Percentiles rank a stretch among this genome's conserved stretches.
Evolutionary conservation across 371 early-diverging fungal genomes (phyloP).

Genomic region (Entomophthora muscae): DNA sequence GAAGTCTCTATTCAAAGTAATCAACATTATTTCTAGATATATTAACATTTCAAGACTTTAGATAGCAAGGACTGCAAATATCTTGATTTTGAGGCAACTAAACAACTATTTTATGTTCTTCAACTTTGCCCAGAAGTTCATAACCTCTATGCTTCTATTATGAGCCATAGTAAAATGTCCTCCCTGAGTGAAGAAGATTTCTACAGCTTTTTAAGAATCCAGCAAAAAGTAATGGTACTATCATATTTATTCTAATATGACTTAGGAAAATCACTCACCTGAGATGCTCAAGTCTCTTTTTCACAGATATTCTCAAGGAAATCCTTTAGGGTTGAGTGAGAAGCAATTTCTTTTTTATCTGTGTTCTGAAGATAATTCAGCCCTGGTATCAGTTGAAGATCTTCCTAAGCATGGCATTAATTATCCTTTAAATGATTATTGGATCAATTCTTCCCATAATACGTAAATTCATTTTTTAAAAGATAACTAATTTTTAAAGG

Average conservation of each 20-base stretch:
- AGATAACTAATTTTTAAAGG: too few species aligned
- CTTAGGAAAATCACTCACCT: neutral
- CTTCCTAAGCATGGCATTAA: slow-evolving; percentile 17
- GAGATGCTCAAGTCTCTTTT: neutral
- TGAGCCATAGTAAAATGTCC: too few species aligned
- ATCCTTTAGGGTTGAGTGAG: neutral
- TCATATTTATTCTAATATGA: neutral
- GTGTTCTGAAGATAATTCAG: neutral
- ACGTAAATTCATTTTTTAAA: slow-evolving; percentile 42
- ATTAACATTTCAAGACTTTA: too few species aligned
- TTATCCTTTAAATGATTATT: slow-evolving; percentile 50
- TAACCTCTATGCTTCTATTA: neutral
- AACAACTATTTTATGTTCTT: neutral
- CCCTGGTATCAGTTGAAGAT: neutral
- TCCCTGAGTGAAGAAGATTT: neutral
- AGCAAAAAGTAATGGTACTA: neutral
- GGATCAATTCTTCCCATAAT: slow-evolving; percentile 64
- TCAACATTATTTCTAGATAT: too few species aligned
- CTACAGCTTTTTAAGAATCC: neutral
- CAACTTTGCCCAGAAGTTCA: slow-evolving; percentile 4
- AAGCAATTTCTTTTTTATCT: neutral
- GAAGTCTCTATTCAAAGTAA: slow-evolving; percentile 7
- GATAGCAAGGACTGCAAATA: neutral
- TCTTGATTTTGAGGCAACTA: slow-evolving; percentile 6
- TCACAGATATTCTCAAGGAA: slow-evolving; percentile 1